Evolutionary conservation across 345 rosid genomes (phyloP).

Genomic region (Cardamine resedifolia): DNA sequence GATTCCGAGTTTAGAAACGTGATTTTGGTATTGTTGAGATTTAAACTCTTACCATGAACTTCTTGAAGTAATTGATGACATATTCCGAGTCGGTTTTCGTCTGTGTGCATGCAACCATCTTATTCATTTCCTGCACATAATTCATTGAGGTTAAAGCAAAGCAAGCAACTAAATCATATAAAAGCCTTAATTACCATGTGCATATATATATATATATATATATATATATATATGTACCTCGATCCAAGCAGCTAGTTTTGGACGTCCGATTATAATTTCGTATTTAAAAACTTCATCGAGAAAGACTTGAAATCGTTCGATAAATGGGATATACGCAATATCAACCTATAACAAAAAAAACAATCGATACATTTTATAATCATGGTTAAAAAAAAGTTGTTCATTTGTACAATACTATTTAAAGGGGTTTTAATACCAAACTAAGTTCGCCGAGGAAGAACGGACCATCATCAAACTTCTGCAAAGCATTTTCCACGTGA

Average conservation of each 20-base stretch:
- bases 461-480: slow-evolving; percentile 73
- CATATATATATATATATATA: too few relatives aligned
- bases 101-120: slow-evolving; percentile 64
- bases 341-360: slow-evolving; percentile 48
- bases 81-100: slow-evolving; percentile 57
- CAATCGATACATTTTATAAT: background rate
- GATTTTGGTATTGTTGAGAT: background rate
- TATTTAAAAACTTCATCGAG: slow-evolving; percentile 55
- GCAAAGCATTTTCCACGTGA: slow-evolving; percentile 64
- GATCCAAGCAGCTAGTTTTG: slow-evolving; percentile 76
- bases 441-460: slow-evolving; percentile 84
- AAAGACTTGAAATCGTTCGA: slow-evolving; percentile 58
- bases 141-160: background rate
- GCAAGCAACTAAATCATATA: background rate
- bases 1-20: background rate
- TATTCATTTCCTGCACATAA: slow-evolving; percentile 55
- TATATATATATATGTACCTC: slow-evolving; percentile 49
- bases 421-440: slow-evolving; percentile 47
- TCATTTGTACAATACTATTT: background rate
- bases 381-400: background rate
- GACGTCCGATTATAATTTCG: slow-evolving; percentile 68
- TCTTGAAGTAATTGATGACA: slow-evolving; percentile 50
- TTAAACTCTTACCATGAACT: slow-evolving; percentile 43
- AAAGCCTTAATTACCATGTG: background rate
- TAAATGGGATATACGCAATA: slow-evolving; percentile 71